A percentile compares a stretch with the other conserved stretches of the same genome.
phyloP scores from a whole-genome alignment of 345 rosid genomes.

The Lagerstroemia speciosa region DNA sequence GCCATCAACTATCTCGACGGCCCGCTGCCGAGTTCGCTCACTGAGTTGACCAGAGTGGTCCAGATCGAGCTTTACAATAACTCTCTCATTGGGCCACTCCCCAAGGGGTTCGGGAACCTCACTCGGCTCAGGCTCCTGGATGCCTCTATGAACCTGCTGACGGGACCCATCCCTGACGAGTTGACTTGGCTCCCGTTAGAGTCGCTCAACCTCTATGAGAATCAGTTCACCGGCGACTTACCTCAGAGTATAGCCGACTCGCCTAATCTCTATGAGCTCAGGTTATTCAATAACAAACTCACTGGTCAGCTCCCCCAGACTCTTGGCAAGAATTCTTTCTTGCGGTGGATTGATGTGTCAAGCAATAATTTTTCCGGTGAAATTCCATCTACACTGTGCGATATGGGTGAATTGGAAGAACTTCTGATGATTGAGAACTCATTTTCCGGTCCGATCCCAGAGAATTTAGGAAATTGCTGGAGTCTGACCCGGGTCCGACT shows the following conservation, averaged over 20 bases:
- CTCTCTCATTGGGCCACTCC: conserved; percentile 67
- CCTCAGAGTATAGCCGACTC: conserved; percentile 60
- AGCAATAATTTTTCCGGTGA: conserved; percentile 55
- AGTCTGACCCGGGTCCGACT: conserved; percentile 66
- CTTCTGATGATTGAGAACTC: conserved; percentile 53
- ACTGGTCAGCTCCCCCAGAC: conserved; percentile 56
- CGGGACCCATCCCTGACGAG: conserved; percentile 68
- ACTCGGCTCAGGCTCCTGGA: conserved; percentile 59
- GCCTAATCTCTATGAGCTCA: conserved; percentile 62
- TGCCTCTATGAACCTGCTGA: conserved; percentile 74
- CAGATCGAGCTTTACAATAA: conserved; percentile 96
- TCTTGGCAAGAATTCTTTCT: conserved; percentile 67
- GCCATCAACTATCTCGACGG: conserved; percentile 62
- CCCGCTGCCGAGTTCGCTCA: conserved; percentile 55
- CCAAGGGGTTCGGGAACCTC: conserved; percentile 52
- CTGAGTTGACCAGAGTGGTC: conserved; percentile 44
- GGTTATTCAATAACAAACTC: conserved; percentile 57
- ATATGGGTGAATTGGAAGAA: conserved; percentile 64
- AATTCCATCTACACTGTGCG: conserved; percentile 58
- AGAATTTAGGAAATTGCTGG: conserved; percentile 40
- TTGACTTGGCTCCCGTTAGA: conserved; percentile 55
- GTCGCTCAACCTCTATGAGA: conserved; percentile 88
- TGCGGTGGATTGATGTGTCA: conserved; percentile 71
- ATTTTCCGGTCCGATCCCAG: conserved; percentile 67
- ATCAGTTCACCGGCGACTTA: conserved; percentile 52